Base-by-base conservation (phyloP, 345 rosid genomes). In the Sisymbrium altissimum region DNA sequence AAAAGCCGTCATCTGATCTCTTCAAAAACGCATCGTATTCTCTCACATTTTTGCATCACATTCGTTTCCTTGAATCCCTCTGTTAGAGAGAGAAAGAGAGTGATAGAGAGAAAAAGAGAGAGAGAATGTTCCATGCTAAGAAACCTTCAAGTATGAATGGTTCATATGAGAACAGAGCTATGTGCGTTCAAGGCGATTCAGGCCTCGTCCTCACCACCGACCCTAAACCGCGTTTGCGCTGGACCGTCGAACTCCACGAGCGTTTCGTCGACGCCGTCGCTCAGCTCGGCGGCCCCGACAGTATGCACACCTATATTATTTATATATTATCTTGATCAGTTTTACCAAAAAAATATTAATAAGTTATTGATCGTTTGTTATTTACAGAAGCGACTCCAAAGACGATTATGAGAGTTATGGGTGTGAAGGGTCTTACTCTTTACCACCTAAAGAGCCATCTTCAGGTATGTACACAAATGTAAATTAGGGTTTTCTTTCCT, bases 371-470 rank as follows among this genome's bases (percentile, higher is more conserved):
- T 55, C 5, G 25, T 32, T 43, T 76, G 44, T 49, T 12, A 5
- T 19, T 67, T 71, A 64, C 77, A 95, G 99, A 96, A 85, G 99
- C 99, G 17, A 96, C 99, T 10, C 99, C 99, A 29, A 96, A 96
- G 84, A 96, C 98, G 11, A 96, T 96, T 82, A 92, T 90, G 99
- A 96, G 99, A 75, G 99, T 89, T 69, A 96, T 96, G 99, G 99
- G 99, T 75, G 99, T 96, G 80, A 96, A 96, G 95, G 99, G 99
- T 33, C 99, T 96, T 76, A 96, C 99, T 48, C 99, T 96, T 82
- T 96, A 96, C 85, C 99, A 96, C 83, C 96, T 96, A 79, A 96
- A 96, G 88, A 96, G 99, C 81, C 99, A 96, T 82, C 99, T 96
- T 80, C 99, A 96, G 97, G 99, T 96, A 78, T 81, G 84, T 81